phyloP scores from a whole-genome alignment of 176 grass and related monocot species.

The Eremochloa ophiuroides region DNA sequence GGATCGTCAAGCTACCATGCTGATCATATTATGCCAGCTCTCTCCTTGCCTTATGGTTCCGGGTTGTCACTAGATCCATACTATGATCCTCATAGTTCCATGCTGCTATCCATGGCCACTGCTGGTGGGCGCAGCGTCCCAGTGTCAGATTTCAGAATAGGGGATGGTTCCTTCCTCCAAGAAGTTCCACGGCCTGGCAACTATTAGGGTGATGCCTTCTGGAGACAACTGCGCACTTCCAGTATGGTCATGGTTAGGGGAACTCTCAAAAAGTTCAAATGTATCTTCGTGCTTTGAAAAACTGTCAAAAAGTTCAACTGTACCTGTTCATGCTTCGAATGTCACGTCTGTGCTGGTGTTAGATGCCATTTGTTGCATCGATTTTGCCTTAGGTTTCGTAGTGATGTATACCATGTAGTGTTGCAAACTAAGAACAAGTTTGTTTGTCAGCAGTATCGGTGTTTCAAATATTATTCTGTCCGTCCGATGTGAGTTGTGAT shows the following conservation, averaged over 20 bases:
- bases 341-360: neutral
- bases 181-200: slow-evolving; percentile 19
- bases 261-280: neutral
- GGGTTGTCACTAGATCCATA: slow-evolving; percentile 9
- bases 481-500: neutral
- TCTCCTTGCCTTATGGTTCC: slow-evolving; percentile 21
- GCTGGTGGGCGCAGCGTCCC: slow-evolving; percentile 25
- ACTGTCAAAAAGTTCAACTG: neutral
- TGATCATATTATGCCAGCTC: slow-evolving; percentile 7
- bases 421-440: slow-evolving; percentile 12
- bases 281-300: slow-evolving; percentile 17
- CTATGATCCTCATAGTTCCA: slow-evolving; percentile 25
- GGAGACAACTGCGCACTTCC: slow-evolving; percentile 28
- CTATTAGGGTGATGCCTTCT: slow-evolving; percentile 26
- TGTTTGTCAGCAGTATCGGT: slow-evolving; percentile 10
- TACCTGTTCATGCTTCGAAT: slow-evolving; percentile 18
- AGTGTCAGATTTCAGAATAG: slow-evolving; percentile 27
- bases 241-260: slow-evolving; percentile 26
- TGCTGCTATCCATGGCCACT: slow-evolving; percentile 13
- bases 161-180: slow-evolving; percentile 22
- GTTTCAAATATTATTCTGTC: neutral
- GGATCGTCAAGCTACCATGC: slow-evolving; percentile 30
- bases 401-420: neutral
- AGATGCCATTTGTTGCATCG: neutral
- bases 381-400: slow-evolving; percentile 14